These are phyloP conservation scores for Blastomyces percursus DNA, from an alignment of 2,329 filamentous ascomycete genomes.

Conservation along the genomic window DNA sequence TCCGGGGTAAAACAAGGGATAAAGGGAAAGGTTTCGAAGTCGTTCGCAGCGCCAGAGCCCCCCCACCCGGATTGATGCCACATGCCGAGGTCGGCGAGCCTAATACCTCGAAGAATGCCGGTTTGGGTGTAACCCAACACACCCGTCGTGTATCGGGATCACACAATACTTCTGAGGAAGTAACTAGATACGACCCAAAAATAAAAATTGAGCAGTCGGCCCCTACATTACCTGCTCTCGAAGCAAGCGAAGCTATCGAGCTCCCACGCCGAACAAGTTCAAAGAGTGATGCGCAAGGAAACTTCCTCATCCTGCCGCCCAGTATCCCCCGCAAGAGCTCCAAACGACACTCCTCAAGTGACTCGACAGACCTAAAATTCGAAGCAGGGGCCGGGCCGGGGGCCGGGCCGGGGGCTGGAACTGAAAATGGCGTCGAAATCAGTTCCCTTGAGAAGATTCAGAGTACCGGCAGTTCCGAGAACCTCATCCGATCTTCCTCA, in stretches of 20 bases:
- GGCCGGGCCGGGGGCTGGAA: constrained; percentile 2
- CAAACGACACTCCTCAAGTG: constrained; percentile 36
- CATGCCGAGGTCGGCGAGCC: constrained; percentile 42
- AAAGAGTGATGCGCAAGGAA: constrained; percentile 40
- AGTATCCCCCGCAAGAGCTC: constrained; percentile 64
- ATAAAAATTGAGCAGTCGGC: constrained; percentile 17
- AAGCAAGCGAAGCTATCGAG: constrained; percentile 49
- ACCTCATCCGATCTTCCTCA: constrained; percentile 8
- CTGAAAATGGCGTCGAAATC: constrained; percentile 12
- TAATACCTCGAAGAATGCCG: constrained; percentile 20
- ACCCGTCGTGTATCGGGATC: neutral
- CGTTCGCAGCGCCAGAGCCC: constrained; percentile 78
- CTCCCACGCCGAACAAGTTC: constrained; percentile 54
- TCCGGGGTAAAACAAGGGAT: constrained; percentile 80
- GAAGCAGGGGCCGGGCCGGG: constrained; percentile 1
- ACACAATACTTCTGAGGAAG: constrained; percentile 16
- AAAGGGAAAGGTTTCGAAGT: constrained; percentile 97
- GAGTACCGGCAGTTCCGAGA: constrained; percentile 11
- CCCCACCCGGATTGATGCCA: constrained; percentile 55
- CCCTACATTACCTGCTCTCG: constrained; percentile 50
- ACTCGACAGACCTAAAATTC: constrained; percentile 13
- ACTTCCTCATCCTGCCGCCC: constrained; percentile 36
- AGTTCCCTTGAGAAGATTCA: constrained; percentile 16
- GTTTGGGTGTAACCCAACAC: constrained; percentile 15
- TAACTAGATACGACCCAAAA: constrained; percentile 11